Percentiles rank a stretch among this genome's conserved stretches.
Evolutionary conservation across 2,329 filamentous ascomycete species (phyloP).

Genomic region (Huntiella moniliformis): DNA sequence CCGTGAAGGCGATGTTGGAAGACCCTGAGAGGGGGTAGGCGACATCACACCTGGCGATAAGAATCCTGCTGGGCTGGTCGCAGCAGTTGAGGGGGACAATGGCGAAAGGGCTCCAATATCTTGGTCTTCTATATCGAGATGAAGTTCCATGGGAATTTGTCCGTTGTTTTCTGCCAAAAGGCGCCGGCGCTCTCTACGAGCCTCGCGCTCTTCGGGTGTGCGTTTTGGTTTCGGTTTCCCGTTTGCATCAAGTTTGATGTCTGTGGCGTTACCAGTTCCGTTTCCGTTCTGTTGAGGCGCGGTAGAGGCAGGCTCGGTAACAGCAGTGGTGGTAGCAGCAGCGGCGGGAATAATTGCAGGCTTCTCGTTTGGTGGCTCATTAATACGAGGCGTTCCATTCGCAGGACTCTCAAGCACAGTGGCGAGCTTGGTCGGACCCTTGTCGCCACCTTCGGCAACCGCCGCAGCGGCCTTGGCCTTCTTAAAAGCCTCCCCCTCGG

Average conservation of each 20-base stretch:
- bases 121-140: conserved; percentile 30
- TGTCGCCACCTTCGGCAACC: not conserved
- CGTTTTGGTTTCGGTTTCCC: conserved; percentile 59
- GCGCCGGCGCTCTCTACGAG: conserved; percentile 75
- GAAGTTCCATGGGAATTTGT: conserved; percentile 65
- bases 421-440: not conserved
- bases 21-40: conserved; percentile 26
- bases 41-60: conserved; percentile 14
- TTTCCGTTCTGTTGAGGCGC: no score
- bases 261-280: no score
- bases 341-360: not conserved
- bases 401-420: not conserved
- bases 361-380: not conserved
- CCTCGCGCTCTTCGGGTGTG: conserved; percentile 81
- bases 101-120: not conserved
- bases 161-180: conserved; percentile 77
- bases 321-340: not conserved
- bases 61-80: not conserved
- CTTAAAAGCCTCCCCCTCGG: conserved; percentile 9
- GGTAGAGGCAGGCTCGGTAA: not conserved
- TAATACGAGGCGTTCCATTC: not conserved
- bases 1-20: conserved; percentile 14
- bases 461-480: conserved; percentile 1
- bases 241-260: conserved; percentile 21
- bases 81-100: not conserved